phyloP scores from a whole-genome alignment of 768 basidiomycete species.

The Hebeloma cylindrosporum region DNA sequence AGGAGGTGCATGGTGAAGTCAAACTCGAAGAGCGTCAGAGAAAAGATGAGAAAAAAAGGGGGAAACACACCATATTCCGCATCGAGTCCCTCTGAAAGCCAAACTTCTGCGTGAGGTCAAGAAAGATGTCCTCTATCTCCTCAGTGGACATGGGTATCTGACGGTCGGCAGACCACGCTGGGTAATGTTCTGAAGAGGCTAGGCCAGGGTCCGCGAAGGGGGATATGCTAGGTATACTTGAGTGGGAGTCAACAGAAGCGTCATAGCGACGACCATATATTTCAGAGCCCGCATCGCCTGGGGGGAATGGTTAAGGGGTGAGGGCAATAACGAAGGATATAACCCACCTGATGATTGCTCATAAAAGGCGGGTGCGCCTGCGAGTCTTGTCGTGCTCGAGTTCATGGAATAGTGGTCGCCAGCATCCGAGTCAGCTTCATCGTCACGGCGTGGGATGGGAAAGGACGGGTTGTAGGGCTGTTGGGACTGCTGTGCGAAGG shows the following conservation, averaged over 20 bases:
- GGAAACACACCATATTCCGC: slow-evolving; percentile 79
- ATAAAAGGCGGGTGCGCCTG: slow-evolving; percentile 43
- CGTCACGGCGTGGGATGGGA: slow-evolving; percentile 38
- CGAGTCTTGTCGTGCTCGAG: slow-evolving; percentile 57
- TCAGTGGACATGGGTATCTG: slow-evolving; percentile 97
- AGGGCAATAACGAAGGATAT: background rate
- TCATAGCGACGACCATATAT: slow-evolving; percentile 46
- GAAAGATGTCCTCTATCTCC: slow-evolving; percentile 98
- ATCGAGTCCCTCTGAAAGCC: slow-evolving; percentile 96
- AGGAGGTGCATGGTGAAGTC: slow-evolving; percentile 98
- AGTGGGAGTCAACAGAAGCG: slow-evolving; percentile 61
- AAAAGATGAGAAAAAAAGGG: slow-evolving; percentile 3
- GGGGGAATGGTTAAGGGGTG: slow-evolving; percentile 13
- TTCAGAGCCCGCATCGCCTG: slow-evolving; percentile 32
- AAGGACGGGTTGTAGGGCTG: slow-evolving; percentile 28
- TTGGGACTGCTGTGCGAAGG: slow-evolving; percentile 19
- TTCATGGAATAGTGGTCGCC: slow-evolving; percentile 55
- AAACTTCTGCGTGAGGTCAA: slow-evolving; percentile 98
- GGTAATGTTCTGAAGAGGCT: slow-evolving; percentile 70
- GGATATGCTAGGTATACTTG: slow-evolving; percentile 55
- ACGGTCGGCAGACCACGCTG: slow-evolving; percentile 91
- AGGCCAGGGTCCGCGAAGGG: slow-evolving; percentile 59
- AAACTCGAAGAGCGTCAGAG: slow-evolving; percentile 51
- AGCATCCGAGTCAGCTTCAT: slow-evolving; percentile 50
- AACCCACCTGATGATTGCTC: slow-evolving; percentile 34